Evolutionary conservation across 2,329 filamentous ascomycete species (phyloP), one percentile per base, ranked within the genome.

Genomic region (Truncatella angustata): DNA sequence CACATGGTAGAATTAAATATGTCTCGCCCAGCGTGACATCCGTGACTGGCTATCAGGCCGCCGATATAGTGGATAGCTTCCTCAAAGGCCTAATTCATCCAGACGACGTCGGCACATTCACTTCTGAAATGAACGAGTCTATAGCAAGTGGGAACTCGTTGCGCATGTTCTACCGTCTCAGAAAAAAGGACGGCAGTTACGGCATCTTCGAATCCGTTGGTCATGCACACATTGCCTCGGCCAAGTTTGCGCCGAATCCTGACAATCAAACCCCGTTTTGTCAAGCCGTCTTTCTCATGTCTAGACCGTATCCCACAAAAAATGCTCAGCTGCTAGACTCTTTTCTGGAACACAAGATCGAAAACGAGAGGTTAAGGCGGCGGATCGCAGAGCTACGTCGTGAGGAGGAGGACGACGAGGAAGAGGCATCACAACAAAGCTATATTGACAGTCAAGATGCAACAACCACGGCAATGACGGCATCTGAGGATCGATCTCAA

Each of bases 281-380:
- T 67, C 85, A 90, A 62, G 92, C 92, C 34, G 90, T 97, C 61
- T 97, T 97, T 67, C 89, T 97, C 77, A 93, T 96, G 85, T 86
- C 90, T 7, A 82, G 92, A 18, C 90, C 90, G 1, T 96, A 97
- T 67, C 91, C 91, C 4, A 95, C 89, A 26, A 92, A 89, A 71
- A 96, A 93, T 65, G 87, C 91, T 1, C 83, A 82, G 3, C 78
- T 97, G 10, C 78, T 97, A 18, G 92, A 97, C 71, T 95, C 91
- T 0, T 97, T 97, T 63, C 77, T 97, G 24, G 93, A 97, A 68
- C 92, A 97, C 73, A 97, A 97, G 71, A 93, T 96, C 50, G 93
- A 97, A 69, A 96, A 97, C 63, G 91, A 96, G 73, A 84, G 92
- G 4, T 72, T 97, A 45, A 85, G 84, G 63, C 88, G 90, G 61